phyloP scores from a whole-genome alignment of 176 grass and related monocot species.

The Hsuehochloa calcarea region DNA sequence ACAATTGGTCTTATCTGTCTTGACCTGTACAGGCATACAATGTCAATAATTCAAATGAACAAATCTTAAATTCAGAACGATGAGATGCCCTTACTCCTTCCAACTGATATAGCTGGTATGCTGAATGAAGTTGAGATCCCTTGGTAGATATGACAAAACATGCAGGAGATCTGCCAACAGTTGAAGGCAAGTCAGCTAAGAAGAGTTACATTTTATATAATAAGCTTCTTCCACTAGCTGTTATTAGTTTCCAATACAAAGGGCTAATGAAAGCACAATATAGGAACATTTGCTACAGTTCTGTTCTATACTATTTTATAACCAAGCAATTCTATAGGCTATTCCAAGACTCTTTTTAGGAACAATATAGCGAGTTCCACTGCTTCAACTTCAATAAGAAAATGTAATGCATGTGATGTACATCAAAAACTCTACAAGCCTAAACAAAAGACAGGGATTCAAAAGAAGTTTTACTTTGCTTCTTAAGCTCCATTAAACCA shows the following conservation, averaged over 20 bases:
- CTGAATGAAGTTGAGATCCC: slow-evolving; percentile 93
- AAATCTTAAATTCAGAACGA: slow-evolving; percentile 4
- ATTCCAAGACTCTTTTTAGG: not conserved
- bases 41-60: slow-evolving; percentile 25
- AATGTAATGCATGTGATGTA: not conserved
- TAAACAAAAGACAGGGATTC: not conserved
- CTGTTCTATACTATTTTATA: slow-evolving; percentile 1
- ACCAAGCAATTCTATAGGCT: not conserved
- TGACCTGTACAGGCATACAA: slow-evolving; percentile 49
- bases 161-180: slow-evolving; percentile 82
- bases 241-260: not conserved
- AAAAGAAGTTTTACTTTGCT: not conserved
- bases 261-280: not conserved
- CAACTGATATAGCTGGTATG: slow-evolving; percentile 89
- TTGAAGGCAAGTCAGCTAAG: not conserved
- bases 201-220: not conserved
- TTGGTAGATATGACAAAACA: slow-evolving; percentile 90
- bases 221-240: not conserved
- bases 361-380: not conserved
- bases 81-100: slow-evolving; percentile 71
- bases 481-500: not conserved
- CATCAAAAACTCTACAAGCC: not conserved
- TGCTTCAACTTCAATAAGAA: not conserved
- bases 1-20: slow-evolving; percentile 75
- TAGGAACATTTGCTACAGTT: not conserved